phyloP scores from a whole-genome alignment of 345 rosid genomes.

The Dipteronia sinensis region DNA sequence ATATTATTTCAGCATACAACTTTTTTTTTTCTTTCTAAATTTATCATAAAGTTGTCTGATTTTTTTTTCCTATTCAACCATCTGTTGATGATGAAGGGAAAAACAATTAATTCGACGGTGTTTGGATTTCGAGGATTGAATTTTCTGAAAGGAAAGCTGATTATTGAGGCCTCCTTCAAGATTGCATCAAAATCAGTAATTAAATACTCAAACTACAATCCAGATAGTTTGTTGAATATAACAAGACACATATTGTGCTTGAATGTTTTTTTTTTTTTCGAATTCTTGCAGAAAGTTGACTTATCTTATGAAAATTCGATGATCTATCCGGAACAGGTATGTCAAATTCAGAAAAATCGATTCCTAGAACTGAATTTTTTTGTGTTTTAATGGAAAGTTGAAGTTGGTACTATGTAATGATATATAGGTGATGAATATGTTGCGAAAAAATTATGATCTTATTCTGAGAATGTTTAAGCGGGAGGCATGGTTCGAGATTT shows the following conservation, averaged over 20 bases:
- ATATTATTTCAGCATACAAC: conserved; percentile 31
- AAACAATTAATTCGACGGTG: conserved; percentile 80
- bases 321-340: conserved; percentile 74
- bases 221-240: not conserved
- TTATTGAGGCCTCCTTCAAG: conserved; percentile 73
- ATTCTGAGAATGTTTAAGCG: conserved; percentile 67
- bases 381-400: too few species aligned
- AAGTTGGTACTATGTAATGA: not conserved
- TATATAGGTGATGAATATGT: too few species aligned
- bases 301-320: conserved; percentile 66
- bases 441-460: conserved; percentile 63
- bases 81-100: conserved; percentile 84
- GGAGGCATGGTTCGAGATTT: conserved; percentile 80
- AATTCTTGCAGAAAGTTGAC: conserved; percentile 61
- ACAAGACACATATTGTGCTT: not conserved
- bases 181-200: conserved; percentile 64
- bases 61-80: too few species aligned
- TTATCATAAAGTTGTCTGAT: not conserved
- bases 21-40: too few species aligned
- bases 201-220: conserved; percentile 1
- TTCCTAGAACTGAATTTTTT: too few species aligned
- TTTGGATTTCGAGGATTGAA: conserved; percentile 76
- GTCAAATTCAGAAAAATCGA: not conserved
- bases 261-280: not conserved
- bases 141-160: conserved; percentile 68